These are phyloP conservation scores for Blastomyces percursus DNA, from an alignment of 2,329 filamentous ascomycete species.

Conservation along the genomic window DNA sequence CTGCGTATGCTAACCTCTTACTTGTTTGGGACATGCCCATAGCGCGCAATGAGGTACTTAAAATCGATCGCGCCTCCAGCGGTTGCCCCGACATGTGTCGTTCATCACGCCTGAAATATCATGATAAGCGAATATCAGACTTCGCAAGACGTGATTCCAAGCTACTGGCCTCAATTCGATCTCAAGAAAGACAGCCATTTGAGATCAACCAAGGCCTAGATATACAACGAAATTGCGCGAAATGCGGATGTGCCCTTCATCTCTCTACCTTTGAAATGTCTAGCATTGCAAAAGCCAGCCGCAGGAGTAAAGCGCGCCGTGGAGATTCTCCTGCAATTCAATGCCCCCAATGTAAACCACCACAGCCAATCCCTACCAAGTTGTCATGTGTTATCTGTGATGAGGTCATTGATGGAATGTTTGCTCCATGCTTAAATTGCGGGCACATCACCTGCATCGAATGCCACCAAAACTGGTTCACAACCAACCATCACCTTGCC, in stretches of 20 bases:
- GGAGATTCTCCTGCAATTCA: conserved; percentile 13
- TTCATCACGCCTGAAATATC: neutral
- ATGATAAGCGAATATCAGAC: conserved; percentile 2
- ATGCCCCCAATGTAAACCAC: conserved; percentile 30
- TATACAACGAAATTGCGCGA: conserved; percentile 34
- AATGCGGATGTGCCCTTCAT: conserved; percentile 30
- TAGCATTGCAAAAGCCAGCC: conserved; percentile 13
- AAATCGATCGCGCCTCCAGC: conserved; percentile 39
- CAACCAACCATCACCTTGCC: conserved; percentile 9
- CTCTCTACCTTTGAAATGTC: conserved; percentile 27
- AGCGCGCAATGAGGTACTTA: conserved; percentile 47
- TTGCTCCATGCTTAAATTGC: conserved; percentile 38
- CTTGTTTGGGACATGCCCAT: conserved; percentile 48
- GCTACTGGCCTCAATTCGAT: neutral
- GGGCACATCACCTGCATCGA: conserved; percentile 38
- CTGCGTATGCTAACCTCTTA: conserved; percentile 48
- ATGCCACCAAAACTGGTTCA: conserved; percentile 37
- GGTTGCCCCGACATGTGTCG: conserved; percentile 21
- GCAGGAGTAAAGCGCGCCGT: conserved; percentile 17
- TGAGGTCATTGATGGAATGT: conserved; percentile 34
- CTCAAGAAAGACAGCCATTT: conserved; percentile 1
- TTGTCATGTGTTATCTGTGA: conserved; percentile 37
- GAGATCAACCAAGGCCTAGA: conserved; percentile 24
- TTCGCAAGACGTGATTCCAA: conserved; percentile 1
- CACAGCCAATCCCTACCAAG: conserved; percentile 24